Base-by-base conservation (phyloP, 1,284 basidiomycete genomes). In the Cryptococcus deneoformans region DNA sequence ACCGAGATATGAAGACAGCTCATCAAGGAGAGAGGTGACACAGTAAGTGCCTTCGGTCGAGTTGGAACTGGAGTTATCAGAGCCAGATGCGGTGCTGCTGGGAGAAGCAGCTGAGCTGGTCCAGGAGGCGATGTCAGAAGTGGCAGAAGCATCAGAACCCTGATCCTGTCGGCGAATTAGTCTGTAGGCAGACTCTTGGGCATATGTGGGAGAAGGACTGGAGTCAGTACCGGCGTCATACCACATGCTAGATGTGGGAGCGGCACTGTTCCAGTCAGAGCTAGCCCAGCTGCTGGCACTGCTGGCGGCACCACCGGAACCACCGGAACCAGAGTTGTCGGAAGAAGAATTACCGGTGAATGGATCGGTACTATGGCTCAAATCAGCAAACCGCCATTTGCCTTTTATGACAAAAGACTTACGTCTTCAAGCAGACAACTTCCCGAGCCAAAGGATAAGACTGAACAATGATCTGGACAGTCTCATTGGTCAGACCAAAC, bases 341-440 rank as follows among this genome's bases (percentile, higher is more conserved):
- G 39, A 42, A 10, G 39, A 42, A 42, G 39, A 42, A n/a, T 10
- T 42, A n/a, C 38, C 36, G 47, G n/a, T 54, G 36, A 44, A 57
- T 12, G 58, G 50, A 44, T 53, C 46, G 29, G 50, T 29, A 14
- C 50, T 56, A 44, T 9, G 46, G 20, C 34, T n/a, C 12, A 47
- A 24, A 29, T 12, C 16, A 47, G 46, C 16, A 45, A 47, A 20
- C 20, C 52, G 46, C 46, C 38, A 50, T 51, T 44, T 6, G 39
- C 35, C 46, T 10, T 43, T 42, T 34, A 29, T 50, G 16, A 46
- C 39, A 56, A 24, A 48, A 51, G 51, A 38, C 14, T 59, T 51
- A 68, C 63, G 72, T 75, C 57, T 75, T 71, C 59, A 77, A 62
- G 47, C 76, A 79, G 16, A 63, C 53, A 11, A 75, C 62, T 59